Conservation (phyloP, 108 stramenopile genomes). For the Skeletonema tropicum region DNA sequence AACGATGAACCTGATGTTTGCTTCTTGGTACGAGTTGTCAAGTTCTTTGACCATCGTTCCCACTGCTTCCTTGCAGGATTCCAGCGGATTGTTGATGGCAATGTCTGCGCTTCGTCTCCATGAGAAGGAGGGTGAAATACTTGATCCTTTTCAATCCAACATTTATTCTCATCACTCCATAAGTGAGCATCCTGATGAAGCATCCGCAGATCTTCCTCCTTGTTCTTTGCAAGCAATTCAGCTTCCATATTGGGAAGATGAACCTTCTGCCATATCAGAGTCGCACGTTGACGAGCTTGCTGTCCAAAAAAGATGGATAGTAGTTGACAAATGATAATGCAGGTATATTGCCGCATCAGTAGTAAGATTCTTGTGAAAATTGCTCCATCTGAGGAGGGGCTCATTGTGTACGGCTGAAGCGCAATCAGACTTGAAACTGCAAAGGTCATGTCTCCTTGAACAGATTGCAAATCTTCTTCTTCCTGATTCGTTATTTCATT, state of each 20-base stretch:
- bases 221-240: not conserved
- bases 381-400: not conserved
- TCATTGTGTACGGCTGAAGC: not conserved
- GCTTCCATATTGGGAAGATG: constrained; percentile 6
- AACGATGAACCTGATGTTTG: constrained; percentile 1
- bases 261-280: not conserved
- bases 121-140: not conserved
- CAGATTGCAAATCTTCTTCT: not conserved
- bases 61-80: constrained; percentile 5
- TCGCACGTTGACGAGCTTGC: not conserved
- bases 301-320: not conserved
- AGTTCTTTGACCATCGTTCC: constrained; percentile 9
- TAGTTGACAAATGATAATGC: not conserved
- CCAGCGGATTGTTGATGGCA: constrained; percentile 2
- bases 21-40: constrained; percentile 14
- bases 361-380: not conserved
- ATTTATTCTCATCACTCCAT: constrained; percentile 5
- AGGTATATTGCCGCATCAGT: not conserved
- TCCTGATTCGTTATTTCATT: not conserved
- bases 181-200: not conserved
- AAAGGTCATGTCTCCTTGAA: not conserved
- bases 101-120: not conserved
- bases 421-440: not conserved
- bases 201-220: constrained; percentile 1
- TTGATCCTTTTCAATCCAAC: constrained; percentile 10